Evolutionary conservation across 1,284 basidiomycete species (phyloP).

Genomic region (Puccinia triticina): DNA sequence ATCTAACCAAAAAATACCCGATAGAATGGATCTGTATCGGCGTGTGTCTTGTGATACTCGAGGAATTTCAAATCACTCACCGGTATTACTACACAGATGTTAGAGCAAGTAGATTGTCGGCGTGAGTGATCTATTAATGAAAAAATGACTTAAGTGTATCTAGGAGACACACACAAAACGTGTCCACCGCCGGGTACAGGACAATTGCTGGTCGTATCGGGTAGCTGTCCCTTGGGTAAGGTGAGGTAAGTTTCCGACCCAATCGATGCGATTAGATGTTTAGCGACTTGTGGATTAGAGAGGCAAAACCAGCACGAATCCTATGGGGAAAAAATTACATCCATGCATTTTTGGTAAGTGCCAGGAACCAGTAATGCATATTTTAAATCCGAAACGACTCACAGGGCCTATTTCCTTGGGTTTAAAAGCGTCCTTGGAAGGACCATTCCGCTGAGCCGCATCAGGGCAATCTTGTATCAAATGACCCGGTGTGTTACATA

Average conservation of each 20-base stretch:
- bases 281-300: constrained; percentile 84
- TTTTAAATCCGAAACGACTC: constrained; percentile 59
- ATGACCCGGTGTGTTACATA: constrained; percentile 80
- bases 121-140: background rate
- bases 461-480: constrained; percentile 81
- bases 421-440: constrained; percentile 64
- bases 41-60: background rate
- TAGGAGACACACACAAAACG: constrained; percentile 66
- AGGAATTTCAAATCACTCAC: background rate
- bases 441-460: constrained; percentile 64
- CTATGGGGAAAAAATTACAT: background rate
- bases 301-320: constrained; percentile 85
- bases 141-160: constrained; percentile 71
- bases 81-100: constrained; percentile 28
- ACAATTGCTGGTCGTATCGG: constrained; percentile 67
- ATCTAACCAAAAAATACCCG: background rate
- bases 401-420: constrained; percentile 77
- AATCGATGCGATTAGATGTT: constrained; percentile 90
- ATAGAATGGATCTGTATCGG: background rate
- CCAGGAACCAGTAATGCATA: too few relatives aligned
- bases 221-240: constrained; percentile 86
- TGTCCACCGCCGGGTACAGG: constrained; percentile 88
- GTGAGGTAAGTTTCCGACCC: constrained; percentile 90
- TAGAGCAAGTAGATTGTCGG: background rate
- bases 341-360: too few relatives aligned